These are phyloP conservation scores for Mortierella alpina DNA, from an alignment of 192 early-diverging fungal species.

Conservation along the genomic window DNA sequence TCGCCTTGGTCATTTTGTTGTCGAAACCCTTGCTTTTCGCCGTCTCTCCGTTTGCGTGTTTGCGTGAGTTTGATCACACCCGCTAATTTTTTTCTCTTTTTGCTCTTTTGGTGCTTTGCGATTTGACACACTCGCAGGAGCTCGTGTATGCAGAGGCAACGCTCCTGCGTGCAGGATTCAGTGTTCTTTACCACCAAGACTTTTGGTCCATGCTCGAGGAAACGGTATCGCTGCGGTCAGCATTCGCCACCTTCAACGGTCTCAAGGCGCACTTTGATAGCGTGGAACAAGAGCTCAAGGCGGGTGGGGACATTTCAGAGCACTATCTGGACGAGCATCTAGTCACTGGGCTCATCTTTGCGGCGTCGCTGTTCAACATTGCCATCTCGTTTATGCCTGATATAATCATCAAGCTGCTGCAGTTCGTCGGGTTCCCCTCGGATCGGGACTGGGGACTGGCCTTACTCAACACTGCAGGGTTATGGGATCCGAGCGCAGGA, in stretches of 20 bases:
- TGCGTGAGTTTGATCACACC: neutral
- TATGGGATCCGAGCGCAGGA: conserved; percentile 63
- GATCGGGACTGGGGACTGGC: conserved; percentile 80
- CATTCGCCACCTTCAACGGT: conserved; percentile 72
- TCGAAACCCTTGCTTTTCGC: neutral
- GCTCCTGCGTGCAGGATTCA: conserved; percentile 77
- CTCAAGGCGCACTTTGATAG: conserved; percentile 59
- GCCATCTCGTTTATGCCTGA: conserved; percentile 83
- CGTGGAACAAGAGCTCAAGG: conserved; percentile 60
- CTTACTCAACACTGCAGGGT: conserved; percentile 74
- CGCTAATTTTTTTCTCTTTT: conserved; percentile 9
- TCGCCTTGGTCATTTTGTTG: neutral
- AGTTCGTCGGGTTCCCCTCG: conserved; percentile 84
- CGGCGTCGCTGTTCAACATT: conserved; percentile 81
- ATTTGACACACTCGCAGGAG: conserved; percentile 57
- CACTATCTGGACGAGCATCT: conserved; percentile 82
- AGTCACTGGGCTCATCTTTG: conserved; percentile 80
- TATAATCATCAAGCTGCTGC: conserved; percentile 75
- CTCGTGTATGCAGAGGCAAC: conserved; percentile 84
- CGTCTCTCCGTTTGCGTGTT: conserved; percentile 7
- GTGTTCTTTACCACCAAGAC: conserved; percentile 79
- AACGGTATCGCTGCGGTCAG: conserved; percentile 75
- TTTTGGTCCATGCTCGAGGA: conserved; percentile 80
- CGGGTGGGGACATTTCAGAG: conserved; percentile 55
- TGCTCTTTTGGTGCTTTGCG: conserved; percentile 2